Conservation (phyloP, 176 grass and related monocot species). For the Zoysia pacifica region DNA sequence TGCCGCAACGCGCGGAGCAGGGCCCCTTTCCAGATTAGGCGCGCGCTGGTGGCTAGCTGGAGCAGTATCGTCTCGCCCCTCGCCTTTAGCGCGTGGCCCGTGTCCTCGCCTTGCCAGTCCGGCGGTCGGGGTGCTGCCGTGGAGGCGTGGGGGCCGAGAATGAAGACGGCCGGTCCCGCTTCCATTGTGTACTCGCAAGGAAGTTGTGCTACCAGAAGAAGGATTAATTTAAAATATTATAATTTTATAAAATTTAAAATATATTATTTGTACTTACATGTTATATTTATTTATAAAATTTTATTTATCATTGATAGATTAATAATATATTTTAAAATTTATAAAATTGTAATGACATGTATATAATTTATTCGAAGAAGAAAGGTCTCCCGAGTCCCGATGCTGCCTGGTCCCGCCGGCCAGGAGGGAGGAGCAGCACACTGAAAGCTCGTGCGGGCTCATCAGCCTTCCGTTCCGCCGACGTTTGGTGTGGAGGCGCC, state of each 20-base stretch:
- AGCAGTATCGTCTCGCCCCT: not conserved
- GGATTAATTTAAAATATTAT: too few relatives aligned
- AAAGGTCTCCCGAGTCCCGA: too few relatives aligned
- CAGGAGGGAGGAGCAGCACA: not conserved
- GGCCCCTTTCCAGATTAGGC: not conserved
- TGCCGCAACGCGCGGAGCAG: not conserved
- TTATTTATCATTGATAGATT: too few relatives aligned
- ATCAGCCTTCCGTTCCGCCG: not conserved
- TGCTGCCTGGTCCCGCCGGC: too few relatives aligned
- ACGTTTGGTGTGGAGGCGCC: not conserved
- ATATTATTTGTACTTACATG: too few relatives aligned
- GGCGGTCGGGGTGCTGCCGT: not conserved
- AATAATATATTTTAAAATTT: too few relatives aligned
- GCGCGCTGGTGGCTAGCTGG: not conserved
- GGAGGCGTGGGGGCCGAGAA: not conserved
- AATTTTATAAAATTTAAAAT: too few relatives aligned
- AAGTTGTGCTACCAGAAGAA: too few relatives aligned
- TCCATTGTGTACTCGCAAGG: not conserved
- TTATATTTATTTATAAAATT: too few relatives aligned
- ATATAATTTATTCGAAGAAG: too few relatives aligned
- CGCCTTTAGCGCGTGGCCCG: too few relatives aligned
- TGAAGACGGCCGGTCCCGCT: not conserved
- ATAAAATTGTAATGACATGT: too few relatives aligned
- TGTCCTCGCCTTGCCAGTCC: not conserved
- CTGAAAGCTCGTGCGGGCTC: not conserved